Conservation (phyloP, 2,329 filamentous ascomycete genomes). For the Ophiostoma sp. region DNA sequence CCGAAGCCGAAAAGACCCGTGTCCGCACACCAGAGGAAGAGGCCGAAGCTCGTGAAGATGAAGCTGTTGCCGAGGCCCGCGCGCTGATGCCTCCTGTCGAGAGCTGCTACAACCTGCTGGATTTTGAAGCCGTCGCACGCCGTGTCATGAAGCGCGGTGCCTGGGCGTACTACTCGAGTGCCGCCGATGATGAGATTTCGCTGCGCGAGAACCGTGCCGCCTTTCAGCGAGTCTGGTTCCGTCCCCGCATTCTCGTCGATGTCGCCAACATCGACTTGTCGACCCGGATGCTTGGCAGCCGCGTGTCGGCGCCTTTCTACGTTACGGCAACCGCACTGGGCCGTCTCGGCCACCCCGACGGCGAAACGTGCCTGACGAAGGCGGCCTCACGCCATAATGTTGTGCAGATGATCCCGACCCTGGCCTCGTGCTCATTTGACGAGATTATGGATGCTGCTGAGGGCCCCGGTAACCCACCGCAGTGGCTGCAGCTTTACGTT, state of each 20-base stretch:
- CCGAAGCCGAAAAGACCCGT: slow-evolving; percentile 49
- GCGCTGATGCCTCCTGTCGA: slow-evolving; percentile 70
- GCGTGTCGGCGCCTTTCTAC: slow-evolving; percentile 83
- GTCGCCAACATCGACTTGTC: slow-evolving; percentile 81
- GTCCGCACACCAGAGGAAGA: slow-evolving; percentile 43
- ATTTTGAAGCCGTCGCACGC: slow-evolving; percentile 91
- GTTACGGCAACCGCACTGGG: slow-evolving; percentile 93
- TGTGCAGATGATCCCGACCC: slow-evolving; percentile 96
- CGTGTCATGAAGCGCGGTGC: slow-evolving; percentile 91
- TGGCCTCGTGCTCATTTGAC: slow-evolving; percentile 95
- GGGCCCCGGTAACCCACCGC: slow-evolving; percentile 65
- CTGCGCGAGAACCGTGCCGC: slow-evolving; percentile 92
- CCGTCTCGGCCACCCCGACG: slow-evolving; percentile 89
- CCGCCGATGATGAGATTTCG: slow-evolving; percentile 86
- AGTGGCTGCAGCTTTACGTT: slow-evolving; percentile 96
- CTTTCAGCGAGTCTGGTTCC: slow-evolving; percentile 97
- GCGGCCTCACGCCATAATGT: slow-evolving; percentile 82
- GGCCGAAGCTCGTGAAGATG: slow-evolving; percentile 58
- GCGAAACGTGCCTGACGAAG: slow-evolving; percentile 83
- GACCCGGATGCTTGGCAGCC: slow-evolving; percentile 90
- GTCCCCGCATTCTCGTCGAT: slow-evolving; percentile 80
- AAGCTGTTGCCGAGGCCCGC: slow-evolving; percentile 63
- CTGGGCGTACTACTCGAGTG: slow-evolving; percentile 97
- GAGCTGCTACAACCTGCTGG: slow-evolving; percentile 88
- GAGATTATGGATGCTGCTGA: slow-evolving; percentile 81